These are phyloP conservation scores for Scedosporium dehoogii DNA, from an alignment of 2,329 filamentous ascomycete genomes.

Conservation along the genomic window DNA sequence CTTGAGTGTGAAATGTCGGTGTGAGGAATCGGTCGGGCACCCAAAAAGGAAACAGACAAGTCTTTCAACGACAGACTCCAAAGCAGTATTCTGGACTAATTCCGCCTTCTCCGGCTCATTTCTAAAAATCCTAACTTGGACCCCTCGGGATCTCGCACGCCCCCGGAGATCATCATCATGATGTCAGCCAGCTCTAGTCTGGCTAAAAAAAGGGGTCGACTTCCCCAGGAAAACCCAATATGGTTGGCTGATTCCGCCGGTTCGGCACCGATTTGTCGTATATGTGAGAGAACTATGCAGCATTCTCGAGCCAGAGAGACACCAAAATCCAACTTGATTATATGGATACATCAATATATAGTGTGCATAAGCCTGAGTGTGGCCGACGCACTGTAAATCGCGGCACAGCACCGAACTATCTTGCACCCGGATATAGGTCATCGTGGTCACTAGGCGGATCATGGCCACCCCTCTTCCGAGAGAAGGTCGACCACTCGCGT, in stretches of 20 bases:
- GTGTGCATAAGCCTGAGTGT: not conserved
- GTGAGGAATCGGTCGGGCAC: not conserved
- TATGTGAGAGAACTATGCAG: not conserved
- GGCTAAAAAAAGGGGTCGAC: not conserved
- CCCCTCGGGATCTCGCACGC: no score
- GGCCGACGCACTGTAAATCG: not conserved
- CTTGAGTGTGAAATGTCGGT: no score
- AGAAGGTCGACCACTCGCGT: not conserved
- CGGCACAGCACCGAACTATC: not conserved
- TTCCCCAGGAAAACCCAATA: not conserved
- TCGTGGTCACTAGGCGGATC: not conserved
- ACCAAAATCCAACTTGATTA: no score
- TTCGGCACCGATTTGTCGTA: not conserved
- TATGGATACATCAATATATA: not conserved
- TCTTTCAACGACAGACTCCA: not conserved
- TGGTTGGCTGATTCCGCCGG: not conserved
- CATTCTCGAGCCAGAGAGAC: not conserved
- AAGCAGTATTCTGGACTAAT: not conserved
- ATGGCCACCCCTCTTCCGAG: not conserved
- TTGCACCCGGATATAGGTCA: not conserved
- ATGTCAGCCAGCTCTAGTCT: not conserved
- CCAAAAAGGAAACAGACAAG: not conserved
- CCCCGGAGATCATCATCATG: not conserved
- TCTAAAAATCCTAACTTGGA: not conserved
- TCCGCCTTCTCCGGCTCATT: not conserved